A percentile compares a stretch with the other conserved stretches of the same genome.
Conservation (phyloP, 1,284 basidiomycete genomes). For the Tilletia horrida region DNA sequence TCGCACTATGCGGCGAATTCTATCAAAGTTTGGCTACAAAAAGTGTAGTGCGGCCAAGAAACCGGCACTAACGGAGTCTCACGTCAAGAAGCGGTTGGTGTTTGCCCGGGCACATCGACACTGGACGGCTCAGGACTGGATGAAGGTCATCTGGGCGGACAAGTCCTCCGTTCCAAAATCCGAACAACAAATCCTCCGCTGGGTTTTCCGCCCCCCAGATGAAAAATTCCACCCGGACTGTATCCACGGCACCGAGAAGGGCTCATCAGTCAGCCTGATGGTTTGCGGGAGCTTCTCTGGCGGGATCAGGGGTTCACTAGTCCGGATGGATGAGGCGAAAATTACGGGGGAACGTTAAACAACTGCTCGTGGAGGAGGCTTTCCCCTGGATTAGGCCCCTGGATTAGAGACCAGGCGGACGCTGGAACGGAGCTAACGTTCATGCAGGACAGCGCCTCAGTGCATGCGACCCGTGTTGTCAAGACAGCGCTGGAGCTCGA, state of each 20-base stretch:
- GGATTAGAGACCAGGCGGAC: not conserved
- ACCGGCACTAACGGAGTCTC: not conserved
- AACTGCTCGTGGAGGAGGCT: not conserved
- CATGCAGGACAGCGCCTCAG: not conserved
- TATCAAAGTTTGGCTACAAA: too few species aligned
- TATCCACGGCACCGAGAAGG: not conserved
- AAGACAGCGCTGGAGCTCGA: not conserved
- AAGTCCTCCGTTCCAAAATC: not conserved
- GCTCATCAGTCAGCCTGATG: not conserved
- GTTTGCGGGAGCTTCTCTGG: constrained; percentile 9
- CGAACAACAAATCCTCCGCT: not conserved
- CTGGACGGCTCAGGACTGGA: constrained; percentile 8
- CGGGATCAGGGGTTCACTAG: not conserved
- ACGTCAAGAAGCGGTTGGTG: not conserved
- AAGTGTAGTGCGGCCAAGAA: not conserved
- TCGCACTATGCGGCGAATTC: too few species aligned
- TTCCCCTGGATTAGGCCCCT: not conserved
- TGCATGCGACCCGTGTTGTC: not conserved
- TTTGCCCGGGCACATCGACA: not conserved
- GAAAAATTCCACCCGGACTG: constrained; percentile 11
- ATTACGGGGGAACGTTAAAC: not conserved
- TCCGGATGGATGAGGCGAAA: not conserved
- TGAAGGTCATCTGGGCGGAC: not conserved
- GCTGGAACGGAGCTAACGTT: not conserved
- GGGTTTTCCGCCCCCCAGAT: not conserved